Percentiles rank a stretch among this genome's conserved stretches.
These are phyloP conservation scores for Glarea lozoyensis DNA, from an alignment of 495 filamentous ascomycete species.

Conservation along the genomic window DNA sequence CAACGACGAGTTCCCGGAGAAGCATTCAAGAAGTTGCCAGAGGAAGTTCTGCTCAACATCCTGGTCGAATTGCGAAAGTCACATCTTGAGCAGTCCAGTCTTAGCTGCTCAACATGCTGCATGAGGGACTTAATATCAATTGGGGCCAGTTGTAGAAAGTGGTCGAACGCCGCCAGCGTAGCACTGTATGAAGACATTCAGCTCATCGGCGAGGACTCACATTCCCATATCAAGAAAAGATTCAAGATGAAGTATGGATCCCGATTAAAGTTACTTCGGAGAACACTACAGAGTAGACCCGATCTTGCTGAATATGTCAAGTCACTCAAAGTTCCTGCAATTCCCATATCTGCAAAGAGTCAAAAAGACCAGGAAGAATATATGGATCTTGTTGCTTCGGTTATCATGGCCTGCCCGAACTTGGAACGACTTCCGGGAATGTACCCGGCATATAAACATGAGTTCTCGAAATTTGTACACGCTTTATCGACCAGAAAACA, in stretches of 20 bases:
- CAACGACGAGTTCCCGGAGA: conserved; percentile 27
- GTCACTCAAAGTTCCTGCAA: conserved; percentile 64
- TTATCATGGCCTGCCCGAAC: conserved; percentile 84
- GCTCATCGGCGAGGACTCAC: conserved; percentile 60
- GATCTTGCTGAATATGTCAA: conserved; percentile 64
- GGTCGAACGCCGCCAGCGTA: conserved; percentile 56
- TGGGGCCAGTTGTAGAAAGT: conserved; percentile 55
- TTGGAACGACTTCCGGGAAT: conserved; percentile 67
- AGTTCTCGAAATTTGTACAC: conserved; percentile 66
- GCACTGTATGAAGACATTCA: conserved; percentile 60
- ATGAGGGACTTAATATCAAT: conserved; percentile 65
- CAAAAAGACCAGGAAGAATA: conserved; percentile 48
- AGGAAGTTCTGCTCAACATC: conserved; percentile 48
- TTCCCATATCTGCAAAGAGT: conserved; percentile 38
- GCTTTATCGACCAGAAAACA: conserved; percentile 68
- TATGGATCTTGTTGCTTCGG: conserved; percentile 62
- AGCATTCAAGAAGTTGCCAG: conserved; percentile 44
- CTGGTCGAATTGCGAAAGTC: conserved; percentile 35
- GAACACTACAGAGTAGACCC: conserved; percentile 63
- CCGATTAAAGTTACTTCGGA: conserved; percentile 63
- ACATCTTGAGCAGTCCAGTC: conserved; percentile 31
- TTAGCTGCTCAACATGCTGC: conserved; percentile 65
- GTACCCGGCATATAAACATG: conserved; percentile 60
- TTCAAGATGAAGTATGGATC: conserved; percentile 58
- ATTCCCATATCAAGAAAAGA: conserved; percentile 52